Conservation (phyloP, 1,284 basidiomycete species). For the Malassezia nana region DNA sequence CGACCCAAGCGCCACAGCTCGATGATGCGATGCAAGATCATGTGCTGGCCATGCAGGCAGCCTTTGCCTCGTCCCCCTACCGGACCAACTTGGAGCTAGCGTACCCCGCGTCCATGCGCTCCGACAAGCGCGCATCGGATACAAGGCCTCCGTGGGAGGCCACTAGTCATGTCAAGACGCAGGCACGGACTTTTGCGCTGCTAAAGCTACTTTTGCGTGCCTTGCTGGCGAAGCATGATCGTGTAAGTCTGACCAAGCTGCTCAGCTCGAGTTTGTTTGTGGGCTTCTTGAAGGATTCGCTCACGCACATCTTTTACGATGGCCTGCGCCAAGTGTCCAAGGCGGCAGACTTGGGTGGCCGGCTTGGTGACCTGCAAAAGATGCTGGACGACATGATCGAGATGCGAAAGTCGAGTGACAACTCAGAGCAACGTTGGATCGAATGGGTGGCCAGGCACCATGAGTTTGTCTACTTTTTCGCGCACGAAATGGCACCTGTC, state of each 20-base stretch:
- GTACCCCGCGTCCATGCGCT: slow-evolving; percentile 33
- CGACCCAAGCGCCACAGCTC: slow-evolving; percentile 21
- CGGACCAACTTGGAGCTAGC: slow-evolving; percentile 29
- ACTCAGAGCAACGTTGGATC: slow-evolving; percentile 36
- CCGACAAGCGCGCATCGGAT: slow-evolving; percentile 21
- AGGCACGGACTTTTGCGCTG: slow-evolving; percentile 41
- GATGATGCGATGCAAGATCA: slow-evolving; percentile 21
- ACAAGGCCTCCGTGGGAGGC: slow-evolving; percentile 31
- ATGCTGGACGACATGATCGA: slow-evolving; percentile 42
- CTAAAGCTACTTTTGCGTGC: slow-evolving; percentile 42
- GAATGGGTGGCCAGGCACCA: slow-evolving; percentile 40
- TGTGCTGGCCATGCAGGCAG: slow-evolving; percentile 36
- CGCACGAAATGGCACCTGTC: slow-evolving; percentile 41
- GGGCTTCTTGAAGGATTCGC: slow-evolving; percentile 39
- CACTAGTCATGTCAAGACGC: slow-evolving; percentile 21
- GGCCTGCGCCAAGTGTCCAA: slow-evolving; percentile 29
- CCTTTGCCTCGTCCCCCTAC: slow-evolving; percentile 39
- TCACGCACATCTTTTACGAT: slow-evolving; percentile 38
- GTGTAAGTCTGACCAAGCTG: slow-evolving; percentile 34
- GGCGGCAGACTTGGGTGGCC: slow-evolving; percentile 30
- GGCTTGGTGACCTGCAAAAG: slow-evolving; percentile 40
- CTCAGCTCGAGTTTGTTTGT: slow-evolving; percentile 35
- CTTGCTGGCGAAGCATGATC: slow-evolving; percentile 37
- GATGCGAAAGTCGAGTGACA: slow-evolving; percentile 26
- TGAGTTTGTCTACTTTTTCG: slow-evolving; percentile 38